Base-by-base conservation (phyloP, 306 rosid genomes). In the Boehmeria nivea region DNA sequence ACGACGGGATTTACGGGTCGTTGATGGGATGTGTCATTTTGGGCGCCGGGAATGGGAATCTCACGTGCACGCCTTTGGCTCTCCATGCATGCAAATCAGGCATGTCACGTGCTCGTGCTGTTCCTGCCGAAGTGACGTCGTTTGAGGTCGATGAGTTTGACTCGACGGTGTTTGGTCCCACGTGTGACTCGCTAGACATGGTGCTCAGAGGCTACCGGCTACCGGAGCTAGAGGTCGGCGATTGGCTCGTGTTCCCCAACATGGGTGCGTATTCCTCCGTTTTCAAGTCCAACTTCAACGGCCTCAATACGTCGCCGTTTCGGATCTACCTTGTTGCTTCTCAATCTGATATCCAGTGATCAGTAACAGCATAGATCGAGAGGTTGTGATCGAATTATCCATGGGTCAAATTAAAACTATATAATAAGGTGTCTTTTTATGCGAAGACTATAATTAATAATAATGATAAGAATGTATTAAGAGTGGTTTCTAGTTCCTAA, bases 1-100 rank as follows among this genome's bases (percentile, higher is more conserved):
- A 77, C 52, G 90, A 83, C 34, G 90, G 90, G 5, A 15, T 23
- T n/a, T 4, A 49, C 27, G 34, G 54, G 10, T 23, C 54, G 10
- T 45, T 45, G 12, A 24, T 13, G 34, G 34, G 34, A 2, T 6
- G 13, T 10, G 22, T 18, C 9, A 11, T 2, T 2, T 49, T 49
- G 17, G 17, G 7, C 9, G 8, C 2, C 9, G 33, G 12, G 11
- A 22, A 23, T 13, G 31, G 17, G 13, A 12, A 22, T 22, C 54
- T 49, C 27, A 23, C 9, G 17, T 23, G 54, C 33, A 12, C 3
- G 28, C 54, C 54, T 49, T n/a, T 49, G 17, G 15, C 45, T 40
- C 45, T n/a, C 45, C 36, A 31, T 2, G 36, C 36, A 31, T 4
- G 36, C 36, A n/a, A n/a, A n/a, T n/a, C n/a, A n/a, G n/a, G n/a